phyloP scores from a whole-genome alignment of 208 protist species.

The Acanthamoeba lenticulata region DNA sequence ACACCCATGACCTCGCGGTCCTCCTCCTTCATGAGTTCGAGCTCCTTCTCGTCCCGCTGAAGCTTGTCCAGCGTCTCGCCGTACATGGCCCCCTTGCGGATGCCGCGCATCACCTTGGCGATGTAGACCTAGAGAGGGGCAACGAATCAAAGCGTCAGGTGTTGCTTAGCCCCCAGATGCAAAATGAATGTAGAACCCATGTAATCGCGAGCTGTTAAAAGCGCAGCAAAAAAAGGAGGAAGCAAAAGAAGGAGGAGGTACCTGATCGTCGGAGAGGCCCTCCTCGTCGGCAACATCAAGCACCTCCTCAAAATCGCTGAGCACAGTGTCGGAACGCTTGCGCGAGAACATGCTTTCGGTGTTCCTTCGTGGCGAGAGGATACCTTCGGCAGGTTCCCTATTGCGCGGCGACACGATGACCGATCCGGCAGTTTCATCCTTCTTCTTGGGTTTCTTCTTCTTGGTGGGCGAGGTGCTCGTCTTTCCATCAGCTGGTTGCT shows the following conservation, averaged over 20 bases:
- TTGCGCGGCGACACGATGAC: too few relatives aligned
- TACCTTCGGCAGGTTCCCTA: neutral
- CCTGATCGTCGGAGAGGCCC: constrained; percentile 19
- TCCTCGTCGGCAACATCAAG: constrained; percentile 26
- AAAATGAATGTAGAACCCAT: neutral
- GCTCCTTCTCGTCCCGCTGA: constrained; percentile 33
- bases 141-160: neutral
- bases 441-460: neutral
- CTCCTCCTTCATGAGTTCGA: neutral
- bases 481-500: too few relatives aligned
- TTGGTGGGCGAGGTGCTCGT: neutral
- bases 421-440: too few relatives aligned
- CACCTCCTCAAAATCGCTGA: constrained; percentile 24
- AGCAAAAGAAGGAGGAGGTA: neutral
- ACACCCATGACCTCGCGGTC: neutral
- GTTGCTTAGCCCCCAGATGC: neutral
- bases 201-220: neutral
- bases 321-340: constrained; percentile 24
- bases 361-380: neutral
- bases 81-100: constrained; percentile 46
- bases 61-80: constrained; percentile 51
- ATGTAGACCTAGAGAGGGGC: neutral
- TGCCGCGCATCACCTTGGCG: constrained; percentile 5
- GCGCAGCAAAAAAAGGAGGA: neutral
- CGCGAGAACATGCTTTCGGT: neutral